Conservation (phyloP, 1,284 basidiomycete genomes). For the Cutaneotrichosporon cyanovorans region DNA sequence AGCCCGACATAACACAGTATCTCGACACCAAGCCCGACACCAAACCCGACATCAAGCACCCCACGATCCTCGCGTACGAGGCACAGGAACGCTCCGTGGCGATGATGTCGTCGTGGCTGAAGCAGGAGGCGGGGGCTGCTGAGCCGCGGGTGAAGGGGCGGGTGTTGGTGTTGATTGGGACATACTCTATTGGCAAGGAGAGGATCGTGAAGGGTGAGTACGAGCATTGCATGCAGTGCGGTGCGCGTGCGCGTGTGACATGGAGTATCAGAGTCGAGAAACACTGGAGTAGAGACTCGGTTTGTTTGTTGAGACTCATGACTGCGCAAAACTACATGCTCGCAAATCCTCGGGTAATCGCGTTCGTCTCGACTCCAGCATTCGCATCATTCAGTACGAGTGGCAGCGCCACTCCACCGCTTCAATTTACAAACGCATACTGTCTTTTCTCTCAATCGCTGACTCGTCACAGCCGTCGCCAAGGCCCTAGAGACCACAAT, state of each 20-base stretch:
- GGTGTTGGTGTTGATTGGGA: slow-evolving; percentile 78
- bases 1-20: neutral
- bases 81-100: slow-evolving; percentile 29
- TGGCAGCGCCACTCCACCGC: too few relatives aligned
- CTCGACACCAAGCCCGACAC: neutral
- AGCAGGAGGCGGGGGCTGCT: slow-evolving; percentile 30
- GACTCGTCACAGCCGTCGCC: slow-evolving; percentile 60
- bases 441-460: neutral
- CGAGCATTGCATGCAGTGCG: too few relatives aligned
- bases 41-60: slow-evolving; percentile 11
- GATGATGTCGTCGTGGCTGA: slow-evolving; percentile 48
- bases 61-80: slow-evolving; percentile 3
- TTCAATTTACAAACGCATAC: too few relatives aligned
- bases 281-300: too few relatives aligned
- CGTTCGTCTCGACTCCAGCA: too few relatives aligned
- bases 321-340: too few relatives aligned
- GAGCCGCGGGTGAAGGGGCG: slow-evolving; percentile 34
- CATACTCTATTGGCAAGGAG: slow-evolving; percentile 96
- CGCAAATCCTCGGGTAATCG: too few relatives aligned
- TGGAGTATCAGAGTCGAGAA: too few relatives aligned
- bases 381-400: too few relatives aligned
- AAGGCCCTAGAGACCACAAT: slow-evolving; percentile 73
- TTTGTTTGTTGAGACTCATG: too few relatives aligned
- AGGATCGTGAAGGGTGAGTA: slow-evolving; percentile 79
- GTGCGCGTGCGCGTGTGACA: too few relatives aligned